Percentiles rank a stretch among this genome's conserved stretches.
Evolutionary conservation across 495 filamentous ascomycete species (phyloP).

Genomic region (Cercophora samala): DNA sequence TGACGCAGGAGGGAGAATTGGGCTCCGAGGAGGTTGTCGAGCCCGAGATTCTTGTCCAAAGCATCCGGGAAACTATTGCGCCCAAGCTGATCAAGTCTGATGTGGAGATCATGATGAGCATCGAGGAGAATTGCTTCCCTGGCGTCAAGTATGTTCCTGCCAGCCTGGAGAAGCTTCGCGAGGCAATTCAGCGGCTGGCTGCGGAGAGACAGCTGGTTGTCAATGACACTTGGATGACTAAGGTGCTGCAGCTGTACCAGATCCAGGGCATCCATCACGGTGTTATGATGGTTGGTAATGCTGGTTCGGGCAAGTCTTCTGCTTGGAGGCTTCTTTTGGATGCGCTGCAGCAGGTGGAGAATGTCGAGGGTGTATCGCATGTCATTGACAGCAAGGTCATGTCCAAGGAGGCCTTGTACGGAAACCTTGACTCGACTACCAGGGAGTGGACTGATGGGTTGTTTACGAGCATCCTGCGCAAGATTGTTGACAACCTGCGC

Average conservation of each 20-base stretch:
- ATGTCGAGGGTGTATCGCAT: slow-evolving; percentile 89
- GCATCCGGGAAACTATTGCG: slow-evolving; percentile 95
- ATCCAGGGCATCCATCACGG: slow-evolving; percentile 97
- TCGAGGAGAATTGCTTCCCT: slow-evolving; percentile 85
- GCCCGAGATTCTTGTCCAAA: slow-evolving; percentile 98
- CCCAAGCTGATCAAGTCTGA: slow-evolving; percentile 92
- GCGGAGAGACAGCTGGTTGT: slow-evolving; percentile 78
- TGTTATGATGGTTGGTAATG: slow-evolving; percentile 99
- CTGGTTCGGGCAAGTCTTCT: slow-evolving; percentile 89
- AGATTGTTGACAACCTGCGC: slow-evolving; percentile 97
- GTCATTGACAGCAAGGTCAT: slow-evolving; percentile 99
- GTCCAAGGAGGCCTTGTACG: slow-evolving; percentile 96
- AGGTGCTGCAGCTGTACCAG: slow-evolving; percentile 92
- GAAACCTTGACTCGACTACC: slow-evolving; percentile 91
- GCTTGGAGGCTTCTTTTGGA: slow-evolving; percentile 94
- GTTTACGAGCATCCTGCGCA: slow-evolving; percentile 95
- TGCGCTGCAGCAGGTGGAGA: slow-evolving; percentile 85
- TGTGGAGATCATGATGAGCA: slow-evolving; percentile 79
- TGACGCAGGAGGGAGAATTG: slow-evolving; percentile 55
- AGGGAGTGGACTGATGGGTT: slow-evolving; percentile 98
- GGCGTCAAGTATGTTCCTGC: slow-evolving; percentile 91
- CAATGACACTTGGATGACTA: slow-evolving; percentile 93
- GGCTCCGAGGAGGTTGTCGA: slow-evolving; percentile 75
- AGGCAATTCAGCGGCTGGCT: slow-evolving; percentile 78
- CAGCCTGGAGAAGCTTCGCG: slow-evolving; percentile 70